These are phyloP conservation scores for Botrytis deweyae DNA, from an alignment of 2,329 filamentous ascomycete genomes.

Conservation along the genomic window DNA sequence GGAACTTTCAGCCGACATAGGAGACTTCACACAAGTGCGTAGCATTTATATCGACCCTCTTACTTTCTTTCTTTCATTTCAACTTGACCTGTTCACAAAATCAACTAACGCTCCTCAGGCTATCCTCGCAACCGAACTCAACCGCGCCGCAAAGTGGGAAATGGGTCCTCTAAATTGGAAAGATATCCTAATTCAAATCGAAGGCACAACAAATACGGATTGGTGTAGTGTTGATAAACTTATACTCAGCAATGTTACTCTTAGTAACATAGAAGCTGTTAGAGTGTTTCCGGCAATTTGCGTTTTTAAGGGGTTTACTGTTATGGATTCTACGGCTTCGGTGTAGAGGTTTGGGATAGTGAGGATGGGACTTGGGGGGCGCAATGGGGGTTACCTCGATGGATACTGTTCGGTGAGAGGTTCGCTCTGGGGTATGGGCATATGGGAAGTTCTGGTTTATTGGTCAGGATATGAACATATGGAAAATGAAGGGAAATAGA, in stretches of 20 bases:
- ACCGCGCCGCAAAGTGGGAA: background rate
- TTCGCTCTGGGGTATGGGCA: too few species aligned
- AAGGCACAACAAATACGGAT: background rate
- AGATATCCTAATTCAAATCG: background rate
- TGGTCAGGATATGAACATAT: background rate
- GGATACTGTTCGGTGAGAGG: background rate
- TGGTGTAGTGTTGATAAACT: background rate
- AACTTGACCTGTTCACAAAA: rapidly evolving
- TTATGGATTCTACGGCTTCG: background rate
- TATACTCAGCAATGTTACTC: background rate
- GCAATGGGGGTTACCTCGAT: too few species aligned
- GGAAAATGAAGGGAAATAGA: background rate
- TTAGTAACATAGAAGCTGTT: background rate
- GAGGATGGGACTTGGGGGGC: too few species aligned
- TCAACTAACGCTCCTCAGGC: background rate
- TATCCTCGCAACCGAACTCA: background rate
- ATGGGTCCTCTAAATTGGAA: background rate
- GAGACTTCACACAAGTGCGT: slow-evolving; percentile 1
- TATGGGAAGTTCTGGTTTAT: background rate
- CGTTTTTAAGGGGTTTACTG: background rate
- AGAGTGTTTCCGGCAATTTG: background rate
- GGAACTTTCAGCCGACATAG: background rate
- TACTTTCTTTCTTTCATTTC: background rate
- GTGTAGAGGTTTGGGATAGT: too few species aligned
- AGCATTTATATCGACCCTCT: background rate